Base-by-base conservation (phyloP, 2,329 filamentous ascomycete species). In the Cytospora schulzeri region DNA sequence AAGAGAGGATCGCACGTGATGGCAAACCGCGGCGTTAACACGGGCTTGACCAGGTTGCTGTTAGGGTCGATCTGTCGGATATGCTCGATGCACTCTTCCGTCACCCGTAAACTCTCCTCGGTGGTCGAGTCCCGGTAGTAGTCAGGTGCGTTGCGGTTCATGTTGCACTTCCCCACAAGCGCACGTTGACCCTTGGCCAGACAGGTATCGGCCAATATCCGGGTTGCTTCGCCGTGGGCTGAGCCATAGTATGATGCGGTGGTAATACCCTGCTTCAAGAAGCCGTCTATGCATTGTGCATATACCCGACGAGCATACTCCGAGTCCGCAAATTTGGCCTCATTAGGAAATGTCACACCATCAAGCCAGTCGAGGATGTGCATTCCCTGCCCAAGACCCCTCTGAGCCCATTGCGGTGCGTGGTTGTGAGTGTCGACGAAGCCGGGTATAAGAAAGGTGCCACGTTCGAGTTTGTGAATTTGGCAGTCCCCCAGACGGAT, bases 401-500 rank as follows among this genome's bases (percentile, higher is more conserved):
- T 76, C 73, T 80, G 78, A 17, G 79, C 74, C 78, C 79, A 83
- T 68, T 85, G 81, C 48, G 88, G 87, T 0, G 88, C 88, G 70
- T 91, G 88, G 66, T 88, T 88, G 73, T 90, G 88, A 1, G 87
- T 89, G 75, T 90, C 88, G 60, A 90, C 77, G 69, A 88, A 83
- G 52, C 85, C 85, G 0, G 86, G 85, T 63, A 87, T 81, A 56
- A 88, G 73, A 69, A 88, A 86, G 54, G 84, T 74, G 48, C 78
- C 79, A 9, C 71, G 75, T 2, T 69, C 56, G 3, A 85, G 75
- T 29, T 68, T 69, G 38, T 70, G 71, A 31, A 76, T 51, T 26
- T 65, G 54, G 28, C 68, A 70, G 12, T 68, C 62, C 3, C 51
- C 26, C 12, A 63, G 28, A 15, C 68, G 62, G 33, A 71, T n/a